A percentile compares a stretch with the other conserved stretches of the same genome.
phyloP scores from a whole-genome alignment of 768 basidiomycete genomes.

The Aureoboletus auriporus region DNA sequence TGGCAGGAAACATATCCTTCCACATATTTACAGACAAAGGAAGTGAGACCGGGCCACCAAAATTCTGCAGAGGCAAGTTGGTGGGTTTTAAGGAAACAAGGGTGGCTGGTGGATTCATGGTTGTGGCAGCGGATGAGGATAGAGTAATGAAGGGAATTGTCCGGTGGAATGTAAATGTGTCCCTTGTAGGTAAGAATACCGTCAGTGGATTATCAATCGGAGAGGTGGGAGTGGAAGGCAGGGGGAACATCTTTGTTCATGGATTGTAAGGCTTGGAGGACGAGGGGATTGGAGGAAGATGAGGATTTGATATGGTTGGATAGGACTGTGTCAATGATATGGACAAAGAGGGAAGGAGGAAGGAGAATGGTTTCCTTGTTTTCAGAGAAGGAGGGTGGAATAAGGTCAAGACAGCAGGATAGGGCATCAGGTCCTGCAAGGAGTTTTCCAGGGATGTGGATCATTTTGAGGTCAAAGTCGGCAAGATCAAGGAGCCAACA shows the following conservation, averaged over 20 bases:
- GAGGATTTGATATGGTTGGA: too few species aligned
- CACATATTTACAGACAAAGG: background rate
- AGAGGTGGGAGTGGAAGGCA: too few species aligned
- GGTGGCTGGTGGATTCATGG: too few species aligned
- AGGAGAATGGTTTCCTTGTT: background rate
- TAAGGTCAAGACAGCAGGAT: background rate
- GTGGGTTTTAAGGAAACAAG: background rate
- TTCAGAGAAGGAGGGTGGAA: background rate
- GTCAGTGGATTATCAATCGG: too few species aligned
- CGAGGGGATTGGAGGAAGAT: too few species aligned
- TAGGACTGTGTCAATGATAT: background rate
- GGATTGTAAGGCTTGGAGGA: too few species aligned
- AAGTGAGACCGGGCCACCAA: slow-evolving; percentile 1
- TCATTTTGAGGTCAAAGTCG: background rate
- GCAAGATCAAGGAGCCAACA: background rate
- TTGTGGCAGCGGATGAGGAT: too few species aligned
- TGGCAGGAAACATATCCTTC: background rate
- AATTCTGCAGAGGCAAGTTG: background rate
- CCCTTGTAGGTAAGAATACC: too few species aligned
- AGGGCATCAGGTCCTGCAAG: background rate
- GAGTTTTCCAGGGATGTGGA: background rate
- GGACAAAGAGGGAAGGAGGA: background rate
- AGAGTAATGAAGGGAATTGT: too few species aligned
- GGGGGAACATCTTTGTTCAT: too few species aligned
- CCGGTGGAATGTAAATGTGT: too few species aligned